A percentile compares a stretch with the other conserved stretches of the same genome.
phyloP scores from a whole-genome alignment of 2,329 filamentous ascomycete genomes.

The Fusarium sp. region DNA sequence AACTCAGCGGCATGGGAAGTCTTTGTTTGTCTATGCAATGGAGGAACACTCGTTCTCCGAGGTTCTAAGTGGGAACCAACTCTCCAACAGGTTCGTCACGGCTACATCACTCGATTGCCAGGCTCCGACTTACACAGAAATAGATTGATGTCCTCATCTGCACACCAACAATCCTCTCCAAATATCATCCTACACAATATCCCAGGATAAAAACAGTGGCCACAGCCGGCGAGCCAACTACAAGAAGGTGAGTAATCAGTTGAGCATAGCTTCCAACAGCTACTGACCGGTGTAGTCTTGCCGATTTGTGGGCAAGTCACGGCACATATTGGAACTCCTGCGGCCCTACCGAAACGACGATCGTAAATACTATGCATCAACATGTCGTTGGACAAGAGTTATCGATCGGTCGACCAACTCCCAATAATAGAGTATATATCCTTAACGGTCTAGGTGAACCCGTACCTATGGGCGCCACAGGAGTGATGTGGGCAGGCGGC shows the following conservation, averaged over 20 bases:
- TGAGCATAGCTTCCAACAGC: neutral
- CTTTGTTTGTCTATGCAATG: conserved; percentile 65
- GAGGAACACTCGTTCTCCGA: conserved; percentile 63
- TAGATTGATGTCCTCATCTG: conserved; percentile 63
- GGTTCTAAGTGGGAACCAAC: conserved; percentile 59
- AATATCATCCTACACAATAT: conserved; percentile 56
- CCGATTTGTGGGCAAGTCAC: conserved; percentile 63
- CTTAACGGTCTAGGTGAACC: conserved; percentile 56
- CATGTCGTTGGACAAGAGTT: conserved; percentile 57
- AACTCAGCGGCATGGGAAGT: conserved; percentile 66
- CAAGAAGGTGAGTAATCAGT: conserved; percentile 49
- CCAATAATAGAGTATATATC: conserved; percentile 62
- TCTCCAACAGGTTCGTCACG: conserved; percentile 53
- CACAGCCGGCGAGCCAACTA: conserved; percentile 64
- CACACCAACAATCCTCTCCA: conserved; percentile 63
- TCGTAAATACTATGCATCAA: conserved; percentile 65
- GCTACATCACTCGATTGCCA: neutral
- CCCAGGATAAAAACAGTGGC: conserved; percentile 62
- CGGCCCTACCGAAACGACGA: conserved; percentile 68
- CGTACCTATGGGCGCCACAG: conserved; percentile 57
- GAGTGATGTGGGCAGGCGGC: conserved; percentile 66
- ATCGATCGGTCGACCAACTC: conserved; percentile 62
- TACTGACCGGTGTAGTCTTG: conserved; percentile 50
- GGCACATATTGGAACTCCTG: conserved; percentile 65
- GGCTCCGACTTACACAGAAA: neutral